Percentiles rank a stretch among this genome's conserved stretches.
Conservation (phyloP, 345 rosid genomes). For the Geranium brycei region DNA sequence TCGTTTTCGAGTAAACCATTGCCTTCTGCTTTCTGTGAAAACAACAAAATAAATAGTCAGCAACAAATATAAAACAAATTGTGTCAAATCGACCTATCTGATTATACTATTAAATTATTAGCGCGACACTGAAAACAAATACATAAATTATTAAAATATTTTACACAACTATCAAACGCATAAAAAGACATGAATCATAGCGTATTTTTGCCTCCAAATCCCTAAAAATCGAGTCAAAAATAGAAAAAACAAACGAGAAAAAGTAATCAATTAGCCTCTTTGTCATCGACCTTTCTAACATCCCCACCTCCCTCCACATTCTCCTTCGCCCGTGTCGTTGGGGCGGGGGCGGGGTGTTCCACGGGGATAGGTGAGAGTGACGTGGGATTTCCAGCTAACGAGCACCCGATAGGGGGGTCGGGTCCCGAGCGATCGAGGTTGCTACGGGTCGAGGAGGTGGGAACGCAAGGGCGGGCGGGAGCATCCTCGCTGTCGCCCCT, state of each 20-base stretch:
- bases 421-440: background rate
- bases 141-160: no score
- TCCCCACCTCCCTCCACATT: constrained; percentile 10
- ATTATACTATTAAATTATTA: no score
- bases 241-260: background rate
- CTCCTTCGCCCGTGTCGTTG: background rate
- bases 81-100: no score
- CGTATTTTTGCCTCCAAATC: no score
- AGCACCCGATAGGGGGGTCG: background rate
- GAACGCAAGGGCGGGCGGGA: background rate
- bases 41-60: no score
- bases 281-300: constrained; percentile 8
- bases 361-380: background rate
- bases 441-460: background rate
- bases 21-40: constrained; percentile 14
- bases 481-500: background rate
- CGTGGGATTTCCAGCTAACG: background rate
- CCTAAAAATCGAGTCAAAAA: no score
- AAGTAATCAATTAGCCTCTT: constrained; percentile 13
- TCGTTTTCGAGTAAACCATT: constrained; percentile 10
- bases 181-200: no score
- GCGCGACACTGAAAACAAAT: no score
- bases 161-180: no score
- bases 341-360: background rate
- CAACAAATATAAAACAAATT: no score